Conservation (phyloP, 768 basidiomycete genomes). For the Mycena venus region DNA sequence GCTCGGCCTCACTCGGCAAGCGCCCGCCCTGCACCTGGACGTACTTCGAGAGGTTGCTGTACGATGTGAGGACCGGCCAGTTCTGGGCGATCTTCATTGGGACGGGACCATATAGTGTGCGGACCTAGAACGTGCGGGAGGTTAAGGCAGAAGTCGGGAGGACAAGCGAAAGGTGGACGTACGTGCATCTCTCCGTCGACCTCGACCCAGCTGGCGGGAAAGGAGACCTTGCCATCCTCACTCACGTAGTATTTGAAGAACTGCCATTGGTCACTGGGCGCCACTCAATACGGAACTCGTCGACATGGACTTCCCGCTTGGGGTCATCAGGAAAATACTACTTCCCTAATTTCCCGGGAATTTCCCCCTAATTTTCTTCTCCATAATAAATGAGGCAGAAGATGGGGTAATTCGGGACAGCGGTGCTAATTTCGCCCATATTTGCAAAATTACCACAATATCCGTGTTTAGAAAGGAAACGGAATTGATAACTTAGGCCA, state of each 20-base stretch:
- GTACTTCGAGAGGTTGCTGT: constrained; percentile 82
- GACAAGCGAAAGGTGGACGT: constrained; percentile 24
- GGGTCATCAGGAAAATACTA: too few species aligned
- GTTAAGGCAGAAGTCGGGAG: neutral
- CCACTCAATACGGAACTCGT: constrained; percentile 83
- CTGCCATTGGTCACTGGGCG: constrained; percentile 92
- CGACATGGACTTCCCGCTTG: constrained; percentile 68
- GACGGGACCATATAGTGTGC: constrained; percentile 90
- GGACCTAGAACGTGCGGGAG: constrained; percentile 63
- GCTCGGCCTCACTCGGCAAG: constrained; percentile 91
- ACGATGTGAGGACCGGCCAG: constrained; percentile 91
- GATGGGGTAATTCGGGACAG: too few species aligned
- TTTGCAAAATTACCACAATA: too few species aligned
- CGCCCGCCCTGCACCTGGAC: constrained; percentile 92
- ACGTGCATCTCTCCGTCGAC: constrained; percentile 68
- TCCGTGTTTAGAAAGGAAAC: too few species aligned
- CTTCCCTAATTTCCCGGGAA: too few species aligned
- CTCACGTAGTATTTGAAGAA: constrained; percentile 76
- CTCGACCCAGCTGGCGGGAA: constrained; percentile 84
- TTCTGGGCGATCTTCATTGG: constrained; percentile 79
- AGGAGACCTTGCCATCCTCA: constrained; percentile 56
- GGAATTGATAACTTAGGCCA: too few species aligned
- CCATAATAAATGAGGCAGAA: too few species aligned
- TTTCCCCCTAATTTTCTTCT: too few species aligned
- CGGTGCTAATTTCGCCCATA: too few species aligned